These are phyloP conservation scores for Parsonsia alboflavescens DNA, from an alignment of 257 asterid genomes.

Conservation along the genomic window DNA sequence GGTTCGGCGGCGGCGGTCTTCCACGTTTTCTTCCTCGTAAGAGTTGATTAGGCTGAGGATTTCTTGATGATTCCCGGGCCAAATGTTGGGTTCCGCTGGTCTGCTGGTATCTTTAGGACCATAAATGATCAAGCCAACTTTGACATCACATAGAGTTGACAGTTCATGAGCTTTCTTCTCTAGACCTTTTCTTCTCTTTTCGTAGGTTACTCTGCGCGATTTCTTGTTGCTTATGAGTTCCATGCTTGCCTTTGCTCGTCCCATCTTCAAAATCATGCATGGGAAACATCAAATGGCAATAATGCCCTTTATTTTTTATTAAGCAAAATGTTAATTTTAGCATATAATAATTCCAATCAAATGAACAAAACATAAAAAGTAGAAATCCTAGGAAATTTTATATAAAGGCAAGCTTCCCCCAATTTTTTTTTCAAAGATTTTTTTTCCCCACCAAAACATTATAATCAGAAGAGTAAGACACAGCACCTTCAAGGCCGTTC, in stretches of 20 bases:
- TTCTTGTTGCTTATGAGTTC: slow-evolving; percentile 9
- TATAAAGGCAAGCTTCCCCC: too few species aligned
- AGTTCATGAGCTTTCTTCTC: slow-evolving; percentile 20
- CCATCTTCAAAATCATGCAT: background rate
- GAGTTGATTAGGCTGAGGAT: background rate
- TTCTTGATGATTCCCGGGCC: slow-evolving; percentile 4
- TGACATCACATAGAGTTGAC: slow-evolving; percentile 20
- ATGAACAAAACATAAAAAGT: background rate
- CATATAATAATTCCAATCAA: background rate
- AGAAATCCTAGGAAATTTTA: too few species aligned
- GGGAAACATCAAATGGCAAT: too few species aligned
- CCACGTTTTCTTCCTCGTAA: background rate
- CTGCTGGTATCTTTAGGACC: background rate
- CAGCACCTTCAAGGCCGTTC: too few species aligned
- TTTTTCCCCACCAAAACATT: too few species aligned
- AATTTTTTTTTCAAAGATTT: too few species aligned
- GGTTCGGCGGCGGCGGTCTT: background rate
- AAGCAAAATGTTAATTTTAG: too few species aligned
- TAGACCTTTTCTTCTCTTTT: slow-evolving; percentile 17
- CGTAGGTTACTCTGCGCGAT: slow-evolving; percentile 5
- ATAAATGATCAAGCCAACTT: slow-evolving; percentile 4
- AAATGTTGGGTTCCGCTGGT: background rate
- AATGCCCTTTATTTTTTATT: too few species aligned
- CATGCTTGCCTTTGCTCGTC: slow-evolving; percentile 11
- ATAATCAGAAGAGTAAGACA: too few species aligned